Evolutionary conservation across 2,329 filamentous ascomycete species (phyloP).

Genomic region (Rosellinia necatrix): DNA sequence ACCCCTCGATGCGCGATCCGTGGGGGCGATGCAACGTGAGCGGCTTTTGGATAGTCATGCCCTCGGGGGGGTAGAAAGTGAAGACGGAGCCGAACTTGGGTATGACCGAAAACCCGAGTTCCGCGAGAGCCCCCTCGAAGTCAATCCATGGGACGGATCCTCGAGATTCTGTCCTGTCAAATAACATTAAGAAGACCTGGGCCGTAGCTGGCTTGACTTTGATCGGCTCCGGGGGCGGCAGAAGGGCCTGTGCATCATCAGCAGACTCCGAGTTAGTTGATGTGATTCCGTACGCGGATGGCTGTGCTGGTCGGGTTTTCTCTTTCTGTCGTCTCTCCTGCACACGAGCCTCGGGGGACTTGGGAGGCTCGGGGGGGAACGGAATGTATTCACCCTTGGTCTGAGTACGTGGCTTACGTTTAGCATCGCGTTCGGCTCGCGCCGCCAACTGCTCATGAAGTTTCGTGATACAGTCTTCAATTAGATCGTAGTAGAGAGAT

Average conservation of each 20-base stretch:
- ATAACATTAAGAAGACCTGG: conserved; percentile 45
- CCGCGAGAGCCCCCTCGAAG: conserved; percentile 49
- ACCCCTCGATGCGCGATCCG: conserved; percentile 43
- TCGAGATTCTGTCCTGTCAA: conserved; percentile 38
- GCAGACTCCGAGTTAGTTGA: background rate
- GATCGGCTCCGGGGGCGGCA: conserved; percentile 28
- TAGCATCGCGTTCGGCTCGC: conserved; percentile 14
- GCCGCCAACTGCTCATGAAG: conserved; percentile 39
- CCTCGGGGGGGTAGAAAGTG: conserved; percentile 44
- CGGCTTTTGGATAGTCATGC: conserved; percentile 34
- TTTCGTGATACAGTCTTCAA: conserved; percentile 45
- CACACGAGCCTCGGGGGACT: conserved; percentile 34
- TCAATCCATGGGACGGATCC: conserved; percentile 43
- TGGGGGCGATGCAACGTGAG: conserved; percentile 47
- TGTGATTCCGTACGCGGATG: conserved; percentile 43
- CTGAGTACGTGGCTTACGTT: background rate
- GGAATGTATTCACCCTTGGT: conserved; percentile 30
- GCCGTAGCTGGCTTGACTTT: conserved; percentile 46
- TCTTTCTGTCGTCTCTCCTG: conserved; percentile 47
- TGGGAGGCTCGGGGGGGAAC: conserved; percentile 21
- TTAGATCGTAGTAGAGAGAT: conserved; percentile 49
- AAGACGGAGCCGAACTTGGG: conserved; percentile 42
- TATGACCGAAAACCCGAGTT: conserved; percentile 45
- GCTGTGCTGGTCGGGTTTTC: conserved; percentile 49
- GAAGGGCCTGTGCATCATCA: background rate